Evolutionary conservation across 176 grass and related monocot species (phyloP).

Genomic region (Lolium rigidum): DNA sequence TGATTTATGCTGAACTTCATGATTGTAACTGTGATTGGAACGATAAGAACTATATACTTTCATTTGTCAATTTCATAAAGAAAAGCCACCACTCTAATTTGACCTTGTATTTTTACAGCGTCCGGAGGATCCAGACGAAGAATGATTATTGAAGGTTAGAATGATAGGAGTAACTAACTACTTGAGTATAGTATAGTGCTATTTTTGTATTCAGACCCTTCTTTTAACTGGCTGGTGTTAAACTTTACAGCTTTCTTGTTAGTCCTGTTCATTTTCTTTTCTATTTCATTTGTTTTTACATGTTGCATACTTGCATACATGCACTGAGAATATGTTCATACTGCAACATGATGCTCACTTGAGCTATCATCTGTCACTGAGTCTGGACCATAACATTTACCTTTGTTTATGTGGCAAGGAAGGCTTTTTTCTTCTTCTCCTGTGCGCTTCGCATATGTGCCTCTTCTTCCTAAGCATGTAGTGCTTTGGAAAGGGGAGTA

Average conservation of each 20-base stretch:
- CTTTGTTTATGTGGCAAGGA: neutral
- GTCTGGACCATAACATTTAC: neutral
- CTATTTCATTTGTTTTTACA: neutral
- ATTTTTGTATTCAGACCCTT: conserved; percentile 1
- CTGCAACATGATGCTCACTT: conserved; percentile 18
- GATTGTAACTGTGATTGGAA: conserved; percentile 14
- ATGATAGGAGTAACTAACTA: conserved; percentile 2
- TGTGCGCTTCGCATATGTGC: neutral
- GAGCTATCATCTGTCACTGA: neutral
- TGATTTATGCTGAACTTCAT: neutral
- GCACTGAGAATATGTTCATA: neutral
- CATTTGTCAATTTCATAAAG: conserved; percentile 27
- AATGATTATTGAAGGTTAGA: conserved; percentile 37
- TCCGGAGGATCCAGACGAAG: conserved; percentile 44
- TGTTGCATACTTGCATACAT: neutral
- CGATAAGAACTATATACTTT: conserved; percentile 11
- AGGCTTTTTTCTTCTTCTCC: conserved; percentile 5
- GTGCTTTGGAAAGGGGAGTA: neutral
- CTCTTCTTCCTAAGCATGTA: neutral
- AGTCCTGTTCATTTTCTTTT: conserved; percentile 3
- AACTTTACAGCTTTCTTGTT: conserved; percentile 2
- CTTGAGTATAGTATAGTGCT: neutral
- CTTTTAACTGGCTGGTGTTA: conserved; percentile 1
- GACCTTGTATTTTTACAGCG: conserved; percentile 37
- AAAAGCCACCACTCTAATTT: conserved; percentile 17